A percentile compares a stretch with the other conserved stretches of the same genome.
phyloP scores from a whole-genome alignment of 495 filamentous ascomycete genomes.

The Annulohypoxylon maeteangense region DNA sequence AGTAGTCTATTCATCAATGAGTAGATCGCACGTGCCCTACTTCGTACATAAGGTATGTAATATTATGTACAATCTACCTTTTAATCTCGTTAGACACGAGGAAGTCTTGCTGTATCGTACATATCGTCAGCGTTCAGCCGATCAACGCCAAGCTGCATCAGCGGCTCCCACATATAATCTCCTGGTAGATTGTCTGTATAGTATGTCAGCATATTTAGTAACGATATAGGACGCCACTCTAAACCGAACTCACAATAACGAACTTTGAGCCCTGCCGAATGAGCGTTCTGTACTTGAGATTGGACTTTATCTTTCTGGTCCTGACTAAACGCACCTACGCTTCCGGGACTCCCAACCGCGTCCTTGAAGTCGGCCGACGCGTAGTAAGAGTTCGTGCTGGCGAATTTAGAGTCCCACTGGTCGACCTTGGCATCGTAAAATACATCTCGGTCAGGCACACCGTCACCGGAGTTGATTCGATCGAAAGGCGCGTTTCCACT shows the following conservation, averaged over 20 bases:
- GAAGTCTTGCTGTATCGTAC: slow-evolving; percentile 45
- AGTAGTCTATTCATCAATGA: no score
- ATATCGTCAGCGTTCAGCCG: slow-evolving; percentile 80
- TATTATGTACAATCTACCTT: no score
- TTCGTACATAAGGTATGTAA: neutral
- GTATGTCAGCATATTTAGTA: slow-evolving; percentile 53
- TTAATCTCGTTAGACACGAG: slow-evolving; percentile 33
- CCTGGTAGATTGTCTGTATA: slow-evolving; percentile 59
- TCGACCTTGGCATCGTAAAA: slow-evolving; percentile 70
- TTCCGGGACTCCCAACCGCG: slow-evolving; percentile 46
- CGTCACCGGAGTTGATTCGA: slow-evolving; percentile 52
- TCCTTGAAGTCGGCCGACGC: slow-evolving; percentile 59
- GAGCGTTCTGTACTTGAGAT: slow-evolving; percentile 69
- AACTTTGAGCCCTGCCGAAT: slow-evolving; percentile 71
- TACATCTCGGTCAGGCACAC: slow-evolving; percentile 61
- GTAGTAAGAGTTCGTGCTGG: slow-evolving; percentile 57
- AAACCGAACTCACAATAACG: slow-evolving; percentile 70
- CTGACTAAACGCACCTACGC: slow-evolving; percentile 50
- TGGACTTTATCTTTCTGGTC: slow-evolving; percentile 66
- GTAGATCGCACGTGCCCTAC: neutral
- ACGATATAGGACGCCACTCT: slow-evolving; percentile 55
- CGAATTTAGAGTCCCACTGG: slow-evolving; percentile 50
- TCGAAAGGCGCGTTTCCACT: slow-evolving; percentile 78
- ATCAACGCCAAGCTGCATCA: slow-evolving; percentile 71
- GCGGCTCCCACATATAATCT: slow-evolving; percentile 75